These are phyloP conservation scores for Stagonosporopsis vannaccii DNA, from an alignment of 2,329 filamentous ascomycete species.

Conservation along the genomic window DNA sequence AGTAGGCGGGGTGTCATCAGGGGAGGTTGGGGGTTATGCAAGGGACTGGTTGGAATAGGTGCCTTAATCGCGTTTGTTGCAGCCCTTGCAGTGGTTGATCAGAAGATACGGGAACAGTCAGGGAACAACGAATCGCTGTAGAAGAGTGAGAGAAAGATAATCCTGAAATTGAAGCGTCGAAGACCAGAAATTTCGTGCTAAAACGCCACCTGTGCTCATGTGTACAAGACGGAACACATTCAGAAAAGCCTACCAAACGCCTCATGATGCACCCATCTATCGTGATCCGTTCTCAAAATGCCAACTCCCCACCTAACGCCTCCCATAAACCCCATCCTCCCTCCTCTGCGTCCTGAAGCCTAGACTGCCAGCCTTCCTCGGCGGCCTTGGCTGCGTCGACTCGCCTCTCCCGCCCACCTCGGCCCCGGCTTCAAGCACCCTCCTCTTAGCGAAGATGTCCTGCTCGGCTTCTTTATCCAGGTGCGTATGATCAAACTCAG, in stretches of 20 bases:
- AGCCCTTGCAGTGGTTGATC: neutral
- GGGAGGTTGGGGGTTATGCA: neutral
- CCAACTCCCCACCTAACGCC: constrained; percentile 35
- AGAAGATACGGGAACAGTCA: neutral
- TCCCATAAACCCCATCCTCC: constrained; percentile 54
- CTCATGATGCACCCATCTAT: neutral
- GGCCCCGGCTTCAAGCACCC: constrained; percentile 34
- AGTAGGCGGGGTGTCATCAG: neutral
- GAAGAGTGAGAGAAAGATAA: neutral
- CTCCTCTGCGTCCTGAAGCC: constrained; percentile 32
- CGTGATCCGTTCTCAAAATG: neutral
- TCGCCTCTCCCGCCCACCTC: constrained; percentile 11
- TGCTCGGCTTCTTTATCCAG: constrained; percentile 47
- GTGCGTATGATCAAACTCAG: constrained; percentile 58
- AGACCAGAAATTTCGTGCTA: neutral
- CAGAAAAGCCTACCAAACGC: neutral
- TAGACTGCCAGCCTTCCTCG: constrained; percentile 42
- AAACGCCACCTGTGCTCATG: neutral
- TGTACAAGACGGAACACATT: neutral
- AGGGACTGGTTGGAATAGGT: neutral
- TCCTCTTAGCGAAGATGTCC: constrained; percentile 45
- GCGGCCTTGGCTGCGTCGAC: constrained; percentile 30
- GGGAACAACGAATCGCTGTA: neutral
- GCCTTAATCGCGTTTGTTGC: neutral
- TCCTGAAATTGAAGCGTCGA: neutral